phyloP scores from a whole-genome alignment of 1,139 yeast genomes.

The Lodderomyces beijingensis region DNA sequence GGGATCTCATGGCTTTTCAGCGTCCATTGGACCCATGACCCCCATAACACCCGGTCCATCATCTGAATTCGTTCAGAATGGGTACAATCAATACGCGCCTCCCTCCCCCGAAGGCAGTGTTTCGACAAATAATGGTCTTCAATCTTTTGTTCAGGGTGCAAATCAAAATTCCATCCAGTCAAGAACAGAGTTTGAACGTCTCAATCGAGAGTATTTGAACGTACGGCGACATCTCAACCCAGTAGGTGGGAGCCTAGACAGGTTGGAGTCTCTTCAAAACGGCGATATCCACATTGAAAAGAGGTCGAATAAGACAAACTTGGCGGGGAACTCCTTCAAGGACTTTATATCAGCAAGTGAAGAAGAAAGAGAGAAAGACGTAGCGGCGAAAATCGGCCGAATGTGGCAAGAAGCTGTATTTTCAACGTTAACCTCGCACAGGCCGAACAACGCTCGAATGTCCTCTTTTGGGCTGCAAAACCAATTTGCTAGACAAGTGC shows the following conservation, averaged over 20 bases:
- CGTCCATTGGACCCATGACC: conserved; percentile 3
- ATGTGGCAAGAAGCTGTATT: conserved; percentile 44
- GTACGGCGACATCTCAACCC: conserved; percentile 71
- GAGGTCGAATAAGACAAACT: conserved; percentile 14
- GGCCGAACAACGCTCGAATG: conserved; percentile 16
- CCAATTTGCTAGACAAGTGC: conserved; percentile 38
- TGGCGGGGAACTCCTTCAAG: conserved; percentile 28
- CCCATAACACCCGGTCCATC: conserved; percentile 7
- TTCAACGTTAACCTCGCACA: conserved; percentile 14
- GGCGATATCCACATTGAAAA: conserved; percentile 22
- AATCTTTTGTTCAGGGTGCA: conserved; percentile 22
- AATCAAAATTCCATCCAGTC: conserved; percentile 53
- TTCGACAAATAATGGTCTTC: conserved; percentile 13
- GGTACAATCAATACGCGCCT: neutral
- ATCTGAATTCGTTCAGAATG: neutral
- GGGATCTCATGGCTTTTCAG: conserved; percentile 1
- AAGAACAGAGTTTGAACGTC: conserved; percentile 70
- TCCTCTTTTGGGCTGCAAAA: conserved; percentile 21
- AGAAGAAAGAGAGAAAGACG: conserved; percentile 32
- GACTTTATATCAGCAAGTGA: conserved; percentile 29
- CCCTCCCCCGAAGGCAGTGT: conserved; percentile 3
- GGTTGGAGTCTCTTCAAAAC: conserved; percentile 28
- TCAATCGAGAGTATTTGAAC: conserved; percentile 68
- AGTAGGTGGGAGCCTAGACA: conserved; percentile 53
- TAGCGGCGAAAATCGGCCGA: conserved; percentile 21